Evolutionary conservation across 148 eudicot species (phyloP).

Genomic region (Agrostemma githago): DNA sequence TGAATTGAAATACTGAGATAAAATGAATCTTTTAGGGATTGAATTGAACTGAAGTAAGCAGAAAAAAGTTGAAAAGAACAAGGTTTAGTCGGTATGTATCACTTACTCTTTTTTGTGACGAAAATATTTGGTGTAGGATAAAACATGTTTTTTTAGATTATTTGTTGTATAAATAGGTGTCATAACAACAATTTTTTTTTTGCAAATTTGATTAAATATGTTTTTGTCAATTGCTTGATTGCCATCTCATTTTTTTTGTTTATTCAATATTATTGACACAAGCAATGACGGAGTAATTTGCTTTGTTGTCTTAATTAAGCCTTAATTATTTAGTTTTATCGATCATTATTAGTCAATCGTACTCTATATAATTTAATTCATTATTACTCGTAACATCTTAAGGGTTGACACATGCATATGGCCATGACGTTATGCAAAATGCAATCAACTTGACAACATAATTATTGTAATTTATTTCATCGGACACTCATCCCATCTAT

Average conservation of each 20-base stretch:
- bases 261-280: constrained; percentile 4
- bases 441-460: not conserved
- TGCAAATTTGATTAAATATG: not conserved
- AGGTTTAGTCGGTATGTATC: no score
- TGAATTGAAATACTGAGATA: no score
- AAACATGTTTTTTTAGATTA: no score
- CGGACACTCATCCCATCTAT: not conserved
- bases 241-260: not conserved
- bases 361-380: not conserved
- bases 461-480: not conserved
- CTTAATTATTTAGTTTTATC: not conserved
- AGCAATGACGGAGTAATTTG: constrained; percentile 2
- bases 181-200: no score
- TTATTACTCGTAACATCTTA: not conserved
- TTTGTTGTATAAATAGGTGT: no score
- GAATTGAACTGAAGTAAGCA: no score
- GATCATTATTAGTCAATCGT: not conserved
- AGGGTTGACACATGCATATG: not conserved
- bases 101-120: no score
- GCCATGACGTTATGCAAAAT: not conserved
- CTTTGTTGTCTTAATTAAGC: not conserved
- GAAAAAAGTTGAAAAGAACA: no score
- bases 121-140: no score
- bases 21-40: no score
- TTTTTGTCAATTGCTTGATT: not conserved